Base-by-base conservation (phyloP, 2,329 filamentous ascomycete genomes). In the Xylaria sp. region DNA sequence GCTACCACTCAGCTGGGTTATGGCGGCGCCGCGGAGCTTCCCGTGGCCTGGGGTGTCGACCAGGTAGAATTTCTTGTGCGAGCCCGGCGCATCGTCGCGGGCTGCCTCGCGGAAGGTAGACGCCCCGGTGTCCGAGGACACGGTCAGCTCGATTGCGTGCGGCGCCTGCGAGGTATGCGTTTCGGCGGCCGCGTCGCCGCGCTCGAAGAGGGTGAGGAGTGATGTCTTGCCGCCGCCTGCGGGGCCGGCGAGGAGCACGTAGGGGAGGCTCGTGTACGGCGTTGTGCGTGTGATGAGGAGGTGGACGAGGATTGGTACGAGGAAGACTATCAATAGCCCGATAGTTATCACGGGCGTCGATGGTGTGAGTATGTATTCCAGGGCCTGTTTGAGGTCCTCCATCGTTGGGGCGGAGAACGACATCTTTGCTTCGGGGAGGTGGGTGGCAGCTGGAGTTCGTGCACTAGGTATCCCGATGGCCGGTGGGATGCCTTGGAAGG, bases 11-110 rank as follows among this genome's bases (percentile, higher is more conserved):
- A 91, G 81, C 61, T 81, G 82, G 50, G 84, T 80, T 67, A 92
- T 84, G 3, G 92, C 89, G 72, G 89, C 84, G 74, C 89, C 87
- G 69, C 96, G 93, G 67, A 99, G 89, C 82, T 99, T 99, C 75
- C 93, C 94, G 82, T 99, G 96, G 47, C 96, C 96, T 0, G 96
- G 96, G 0, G 95, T 98, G 82, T 99, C 96, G 77, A 93, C 83
- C 39, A 98, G 83, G 48, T 92, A 83, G 78, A 96, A 93, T 78
- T 89, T 91, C 72, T 88, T 89, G 77, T 91, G 89, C 60, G 81
- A 82, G 65, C 85, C 83, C 63, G 83, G 82, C 47, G 81, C 77
- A 69, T 86, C 83, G 72, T 89, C 86, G 79, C 88, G 87, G 76
- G 90, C 83, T 58, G 76, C 84, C 68, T 81, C 78, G 65, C 83